These are phyloP conservation scores for Scutellaria galericulata DNA, from an alignment of 257 asterid genomes.

Conservation along the genomic window DNA sequence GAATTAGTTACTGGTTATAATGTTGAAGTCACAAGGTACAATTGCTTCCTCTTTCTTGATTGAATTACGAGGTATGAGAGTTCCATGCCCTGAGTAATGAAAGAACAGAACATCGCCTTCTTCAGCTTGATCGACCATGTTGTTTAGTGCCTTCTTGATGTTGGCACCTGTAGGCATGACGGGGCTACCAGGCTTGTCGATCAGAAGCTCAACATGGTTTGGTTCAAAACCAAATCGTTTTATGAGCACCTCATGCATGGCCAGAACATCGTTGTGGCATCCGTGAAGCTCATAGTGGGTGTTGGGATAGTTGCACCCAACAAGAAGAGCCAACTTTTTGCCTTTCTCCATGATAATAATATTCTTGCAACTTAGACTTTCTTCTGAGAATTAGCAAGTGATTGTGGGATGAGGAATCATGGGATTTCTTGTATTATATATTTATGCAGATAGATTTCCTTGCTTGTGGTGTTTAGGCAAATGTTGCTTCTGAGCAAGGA, in stretches of 20 bases:
- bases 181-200: conserved; percentile 63
- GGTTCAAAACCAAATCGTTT: conserved; percentile 57
- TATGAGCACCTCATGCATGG: conserved; percentile 61
- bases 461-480: conserved; percentile 30
- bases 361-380: neutral
- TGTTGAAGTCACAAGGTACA: conserved; percentile 79
- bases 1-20: conserved; percentile 61
- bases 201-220: conserved; percentile 44
- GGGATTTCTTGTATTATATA: conserved; percentile 16
- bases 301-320: conserved; percentile 85
- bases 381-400: neutral
- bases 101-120: conserved; percentile 64
- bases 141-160: conserved; percentile 59
- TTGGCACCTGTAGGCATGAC: conserved; percentile 74
- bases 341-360: conserved; percentile 49
- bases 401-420: conserved; percentile 10
- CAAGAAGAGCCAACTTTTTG: conserved; percentile 70
- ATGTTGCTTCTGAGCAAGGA: conserved; percentile 37
- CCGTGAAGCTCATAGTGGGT: conserved; percentile 68
- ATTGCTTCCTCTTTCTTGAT: conserved; percentile 66
- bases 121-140: conserved; percentile 64
- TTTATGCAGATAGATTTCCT: conserved; percentile 31
- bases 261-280: conserved; percentile 75
- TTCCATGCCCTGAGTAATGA: conserved; percentile 85
- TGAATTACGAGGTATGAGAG: conserved; percentile 46